Evolutionary conservation across 208 protist species (phyloP), one percentile per base, ranked within the genome.

Genomic region (Leishmania turanica): DNA sequence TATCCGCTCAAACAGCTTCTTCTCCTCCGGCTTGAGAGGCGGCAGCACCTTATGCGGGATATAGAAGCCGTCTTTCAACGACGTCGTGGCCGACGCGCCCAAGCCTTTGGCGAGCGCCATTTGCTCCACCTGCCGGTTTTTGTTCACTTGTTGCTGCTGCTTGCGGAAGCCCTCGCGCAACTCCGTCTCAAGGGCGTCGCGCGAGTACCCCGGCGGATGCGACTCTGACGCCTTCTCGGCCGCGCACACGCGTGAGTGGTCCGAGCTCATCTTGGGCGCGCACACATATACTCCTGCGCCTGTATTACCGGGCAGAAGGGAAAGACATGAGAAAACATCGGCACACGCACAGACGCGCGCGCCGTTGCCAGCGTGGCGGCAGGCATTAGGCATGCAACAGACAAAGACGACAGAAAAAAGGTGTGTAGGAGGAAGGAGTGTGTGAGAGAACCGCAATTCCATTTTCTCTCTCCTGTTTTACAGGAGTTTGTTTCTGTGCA

Each of bases 91-190:
- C 1, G 56, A 66, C 27, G 75, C 74, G 65, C 94, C 94, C 27
- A 97, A 83, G 27, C 94, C 94, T 75, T 90, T 93, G 24, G 92
- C 94, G 47, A 97, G 85, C 13, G 91, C 84, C 8, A 95, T 73
- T 6, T 91, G 82, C 31, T 94, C 82, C 40, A 97, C 82, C 65
- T 94, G 89, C 0, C 79, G 83, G 40, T 89, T 79, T 27, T 83
- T 86, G 19, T 82, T 71, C 24, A 86, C 42, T 3, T 49, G 72
- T 72, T 93, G 92, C 73, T 92, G 88, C 24, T 88, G 73, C 37
- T 84, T 75, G 1, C 87, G 90, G 84, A 97, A 96, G 40, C 81
- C 91, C 3, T 94, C 88, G 9, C 79, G 80, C n/a, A 95, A 80
- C 42, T 91, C 86, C 53, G 80, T 78, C 34, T 95, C 78, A 24